Evolutionary conservation across 192 early-diverging fungal species (phyloP).

Genomic region (Cladochytrium replicatum): DNA sequence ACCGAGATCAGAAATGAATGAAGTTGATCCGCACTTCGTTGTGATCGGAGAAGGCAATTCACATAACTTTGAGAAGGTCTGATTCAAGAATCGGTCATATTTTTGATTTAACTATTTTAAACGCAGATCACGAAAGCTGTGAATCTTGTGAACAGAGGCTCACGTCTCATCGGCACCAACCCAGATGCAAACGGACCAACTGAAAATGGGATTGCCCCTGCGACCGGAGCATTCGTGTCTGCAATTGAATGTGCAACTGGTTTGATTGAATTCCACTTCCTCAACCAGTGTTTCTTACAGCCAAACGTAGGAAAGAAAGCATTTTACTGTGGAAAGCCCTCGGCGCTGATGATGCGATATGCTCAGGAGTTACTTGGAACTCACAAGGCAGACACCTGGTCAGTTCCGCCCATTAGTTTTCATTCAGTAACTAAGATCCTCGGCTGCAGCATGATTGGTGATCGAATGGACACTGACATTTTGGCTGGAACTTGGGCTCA

Average conservation of each 20-base stretch:
- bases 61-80: constrained; percentile 43
- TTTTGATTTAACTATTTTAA: too few relatives aligned
- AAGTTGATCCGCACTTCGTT: constrained; percentile 52
- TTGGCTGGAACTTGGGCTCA: constrained; percentile 47
- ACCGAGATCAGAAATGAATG: too few relatives aligned
- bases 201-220: constrained; percentile 36
- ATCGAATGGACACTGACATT: constrained; percentile 61
- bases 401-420: too few relatives aligned
- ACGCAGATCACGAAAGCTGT: constrained; percentile 42
- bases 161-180: constrained; percentile 56
- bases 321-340: constrained; percentile 49
- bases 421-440: too few relatives aligned
- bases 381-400: constrained; percentile 43
- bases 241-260: constrained; percentile 46
- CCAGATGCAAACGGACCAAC: constrained; percentile 45
- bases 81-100: too few relatives aligned
- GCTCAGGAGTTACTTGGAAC: constrained; percentile 44
- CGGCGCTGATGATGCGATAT: constrained; percentile 45
- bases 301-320: too few relatives aligned
- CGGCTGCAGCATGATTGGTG: constrained; percentile 58
- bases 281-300: constrained; percentile 42
- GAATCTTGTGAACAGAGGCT: constrained; percentile 39
- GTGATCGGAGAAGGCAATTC: constrained; percentile 48
- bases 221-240: constrained; percentile 46
- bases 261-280: constrained; percentile 47